These are phyloP conservation scores for Fusarium decemcellulare DNA, from an alignment of 2,329 filamentous ascomycete genomes.

Conservation along the genomic window DNA sequence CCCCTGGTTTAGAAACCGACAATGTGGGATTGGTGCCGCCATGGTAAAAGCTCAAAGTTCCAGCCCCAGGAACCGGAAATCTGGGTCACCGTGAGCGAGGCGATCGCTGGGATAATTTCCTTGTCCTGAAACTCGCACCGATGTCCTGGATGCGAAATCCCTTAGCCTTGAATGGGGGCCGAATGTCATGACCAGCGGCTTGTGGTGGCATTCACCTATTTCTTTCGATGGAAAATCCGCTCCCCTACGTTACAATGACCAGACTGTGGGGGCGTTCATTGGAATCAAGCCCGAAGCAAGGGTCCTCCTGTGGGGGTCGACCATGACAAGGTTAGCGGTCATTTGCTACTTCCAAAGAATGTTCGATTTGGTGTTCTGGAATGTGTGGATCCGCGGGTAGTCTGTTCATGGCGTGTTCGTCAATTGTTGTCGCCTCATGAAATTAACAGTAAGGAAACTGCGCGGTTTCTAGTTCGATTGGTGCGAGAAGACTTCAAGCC, in stretches of 20 bases:
- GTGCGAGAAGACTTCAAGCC: neutral
- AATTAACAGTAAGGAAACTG: constrained; percentile 25
- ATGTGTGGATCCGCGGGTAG: constrained; percentile 32
- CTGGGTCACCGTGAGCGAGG: constrained; percentile 33
- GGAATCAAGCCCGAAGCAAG: constrained; percentile 18
- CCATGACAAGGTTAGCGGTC: constrained; percentile 25
- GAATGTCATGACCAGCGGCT: constrained; percentile 22
- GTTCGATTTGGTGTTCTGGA: constrained; percentile 43
- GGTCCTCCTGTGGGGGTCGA: constrained; percentile 14
- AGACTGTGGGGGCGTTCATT: constrained; percentile 41
- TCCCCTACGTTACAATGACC: constrained; percentile 22
- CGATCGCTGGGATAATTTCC: constrained; percentile 37
- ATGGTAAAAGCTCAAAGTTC: constrained; percentile 12
- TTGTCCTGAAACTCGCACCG: constrained; percentile 43
- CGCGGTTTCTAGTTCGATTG: neutral
- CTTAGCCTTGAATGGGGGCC: constrained; percentile 21
- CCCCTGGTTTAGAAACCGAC: constrained; percentile 24
- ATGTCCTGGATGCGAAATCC: constrained; percentile 34
- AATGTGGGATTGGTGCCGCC: constrained; percentile 32
- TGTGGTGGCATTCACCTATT: constrained; percentile 37
- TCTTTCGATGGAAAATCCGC: constrained; percentile 17
- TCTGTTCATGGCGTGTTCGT: constrained; percentile 35
- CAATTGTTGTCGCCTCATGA: constrained; percentile 33
- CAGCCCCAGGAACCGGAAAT: constrained; percentile 37
- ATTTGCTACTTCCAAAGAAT: constrained; percentile 21